Evolutionary conservation across 768 basidiomycete species (phyloP), one percentile per base, ranked within the genome.

Genomic region (Candolleomyces eurysporus): DNA sequence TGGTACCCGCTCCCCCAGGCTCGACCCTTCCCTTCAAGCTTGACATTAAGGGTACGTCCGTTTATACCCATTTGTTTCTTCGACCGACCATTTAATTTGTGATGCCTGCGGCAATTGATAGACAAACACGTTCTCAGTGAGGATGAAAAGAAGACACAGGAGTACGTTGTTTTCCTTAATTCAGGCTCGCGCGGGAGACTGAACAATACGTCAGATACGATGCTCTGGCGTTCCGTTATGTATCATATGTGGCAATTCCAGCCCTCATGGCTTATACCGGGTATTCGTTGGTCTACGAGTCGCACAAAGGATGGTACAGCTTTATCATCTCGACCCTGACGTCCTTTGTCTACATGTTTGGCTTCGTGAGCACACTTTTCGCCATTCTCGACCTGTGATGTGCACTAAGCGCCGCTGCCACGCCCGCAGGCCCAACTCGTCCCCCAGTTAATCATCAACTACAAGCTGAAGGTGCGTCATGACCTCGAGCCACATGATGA

Each of bases 51-150:
- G 92, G 93, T 91, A 72, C 61, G 78, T 60, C 39, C 58, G 39
- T 14, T 63, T 57, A 61, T 61, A 61, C 65, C 60, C 53, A 61
- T 63, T 40, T 62, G 40, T 46, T 51, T 63, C 48, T 39, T 49
- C 52, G 19, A 7, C 17, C 42, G 21, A 9, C 26, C 11, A 26
- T 30, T 30, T 21, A 39, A n/a, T 2, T 52, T 43, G 53, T 46
- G 31, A 43, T 58, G 63, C 51, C 9, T 54, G 56, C 54, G 42
- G 52, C 42, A 60, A 48, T 57, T 56, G 40, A 57, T 36, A 61
- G 97, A 98, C 79, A 98, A 98, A 74, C 95, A 98, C 70, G 89
- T 95, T 56, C 82, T 98, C n/a, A 91, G 82, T 64, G 96, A 97
- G 69, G 96, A 98, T 69, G 97, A 99, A 78, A 95, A 91, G 81